These are phyloP conservation scores for Eragrostis curvula DNA, from an alignment of 176 grass and related monocot species.

Conservation along the genomic window DNA sequence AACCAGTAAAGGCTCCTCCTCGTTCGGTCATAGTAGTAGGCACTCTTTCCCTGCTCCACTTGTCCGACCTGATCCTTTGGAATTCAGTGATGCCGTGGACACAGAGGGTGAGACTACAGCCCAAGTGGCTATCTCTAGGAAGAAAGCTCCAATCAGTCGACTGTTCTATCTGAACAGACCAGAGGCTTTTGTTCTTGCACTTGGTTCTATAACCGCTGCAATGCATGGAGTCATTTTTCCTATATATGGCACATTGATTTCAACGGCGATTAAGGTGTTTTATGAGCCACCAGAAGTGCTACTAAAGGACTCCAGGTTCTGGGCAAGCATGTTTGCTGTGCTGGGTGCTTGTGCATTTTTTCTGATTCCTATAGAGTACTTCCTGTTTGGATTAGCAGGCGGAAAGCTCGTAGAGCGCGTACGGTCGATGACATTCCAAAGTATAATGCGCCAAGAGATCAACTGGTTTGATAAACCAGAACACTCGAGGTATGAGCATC, in stretches of 20 bases:
- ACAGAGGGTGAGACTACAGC: constrained; percentile 40
- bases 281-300: constrained; percentile 68
- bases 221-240: constrained; percentile 66
- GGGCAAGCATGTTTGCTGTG: constrained; percentile 72
- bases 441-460: constrained; percentile 76
- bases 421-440: constrained; percentile 61
- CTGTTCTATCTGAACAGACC: constrained; percentile 83
- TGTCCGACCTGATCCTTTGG: constrained; percentile 48
- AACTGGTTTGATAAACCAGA: constrained; percentile 86
- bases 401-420: constrained; percentile 82
- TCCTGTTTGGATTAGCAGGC: constrained; percentile 77
- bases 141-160: constrained; percentile 57
- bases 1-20: constrained; percentile 59
- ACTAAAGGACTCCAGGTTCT: constrained; percentile 72
- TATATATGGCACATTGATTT: constrained; percentile 67
- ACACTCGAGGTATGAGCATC: constrained; percentile 67
- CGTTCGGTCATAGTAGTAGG: constrained; percentile 55
- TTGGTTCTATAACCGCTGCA: constrained; percentile 62
- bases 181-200: constrained; percentile 58
- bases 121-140: constrained; percentile 25
- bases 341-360: constrained; percentile 47
- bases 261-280: constrained; percentile 75
- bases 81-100: constrained; percentile 34
- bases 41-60: constrained; percentile 45
- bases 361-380: constrained; percentile 60